These are phyloP conservation scores for Penicillium soppii DNA, from an alignment of 495 filamentous ascomycete species.

Conservation along the genomic window DNA sequence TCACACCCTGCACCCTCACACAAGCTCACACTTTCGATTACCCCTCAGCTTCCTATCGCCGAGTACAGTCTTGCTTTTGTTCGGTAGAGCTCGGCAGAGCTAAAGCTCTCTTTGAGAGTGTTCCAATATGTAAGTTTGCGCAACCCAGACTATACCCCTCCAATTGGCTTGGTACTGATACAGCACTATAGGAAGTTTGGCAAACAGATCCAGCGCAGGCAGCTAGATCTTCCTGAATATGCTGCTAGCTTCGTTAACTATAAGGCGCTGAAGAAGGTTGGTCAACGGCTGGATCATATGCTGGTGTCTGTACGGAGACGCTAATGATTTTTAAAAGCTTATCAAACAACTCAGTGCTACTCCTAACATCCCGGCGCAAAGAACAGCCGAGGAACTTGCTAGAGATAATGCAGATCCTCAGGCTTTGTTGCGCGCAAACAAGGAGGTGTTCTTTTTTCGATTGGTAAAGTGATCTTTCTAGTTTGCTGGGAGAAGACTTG, in stretches of 20 bases:
- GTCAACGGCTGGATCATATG: background rate
- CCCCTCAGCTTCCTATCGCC: conserved; percentile 3
- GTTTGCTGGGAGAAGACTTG: background rate
- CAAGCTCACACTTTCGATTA: background rate
- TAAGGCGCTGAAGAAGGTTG: conserved; percentile 96
- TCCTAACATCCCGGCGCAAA: conserved; percentile 74
- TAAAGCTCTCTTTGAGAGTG: conserved; percentile 19
- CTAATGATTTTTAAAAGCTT: conserved; percentile 58
- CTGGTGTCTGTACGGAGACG: conserved; percentile 1
- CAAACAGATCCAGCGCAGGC: conserved; percentile 97
- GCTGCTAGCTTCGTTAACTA: conserved; percentile 98
- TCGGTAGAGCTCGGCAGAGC: conserved; percentile 19
- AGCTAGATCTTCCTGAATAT: conserved; percentile 99
- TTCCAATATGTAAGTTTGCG: conserved; percentile 32
- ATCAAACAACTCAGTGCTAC: conserved; percentile 97
- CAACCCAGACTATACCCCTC: background rate
- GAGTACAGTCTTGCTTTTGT: background rate
- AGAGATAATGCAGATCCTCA: conserved; percentile 68
- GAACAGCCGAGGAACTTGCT: conserved; percentile 51
- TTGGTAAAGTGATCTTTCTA: no score
- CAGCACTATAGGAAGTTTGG: conserved; percentile 86
- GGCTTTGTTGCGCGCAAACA: conserved; percentile 91
- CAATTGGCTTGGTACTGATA: conserved; percentile 1
- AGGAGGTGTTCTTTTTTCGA: conserved; percentile 97
- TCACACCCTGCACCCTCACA: background rate